Percentiles rank a stretch among this genome's conserved stretches.
phyloP scores from a whole-genome alignment of 225 moss, liverwort and hornwort species.

The Lunularia cruciata region DNA sequence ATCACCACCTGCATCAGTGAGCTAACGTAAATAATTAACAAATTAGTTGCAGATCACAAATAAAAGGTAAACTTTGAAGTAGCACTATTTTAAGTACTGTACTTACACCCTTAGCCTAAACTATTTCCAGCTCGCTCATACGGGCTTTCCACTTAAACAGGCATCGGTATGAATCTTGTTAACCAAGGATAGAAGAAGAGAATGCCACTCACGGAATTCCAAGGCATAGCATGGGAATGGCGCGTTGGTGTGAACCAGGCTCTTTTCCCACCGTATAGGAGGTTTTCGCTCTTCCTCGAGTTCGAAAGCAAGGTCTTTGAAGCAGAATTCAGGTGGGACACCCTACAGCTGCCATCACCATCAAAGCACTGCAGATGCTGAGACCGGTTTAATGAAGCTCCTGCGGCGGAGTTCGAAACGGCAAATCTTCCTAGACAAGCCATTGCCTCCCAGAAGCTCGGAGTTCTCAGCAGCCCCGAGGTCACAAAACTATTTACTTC shows the following conservation, averaged over 20 bases:
- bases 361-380: background rate
- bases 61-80: background rate
- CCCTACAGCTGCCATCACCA: slow-evolving; percentile 5
- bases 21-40: slow-evolving; percentile 15
- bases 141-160: no score
- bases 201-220: slow-evolving; percentile 13
- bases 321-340: background rate
- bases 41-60: background rate
- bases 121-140: no score
- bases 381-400: background rate
- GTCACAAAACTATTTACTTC: no score
- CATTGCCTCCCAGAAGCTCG: slow-evolving; percentile 8
- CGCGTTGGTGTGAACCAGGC: background rate
- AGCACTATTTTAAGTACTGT: no score
- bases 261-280: background rate
- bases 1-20: background rate
- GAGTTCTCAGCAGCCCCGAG: no score
- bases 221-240: slow-evolving; percentile 10
- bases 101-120: no score
- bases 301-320: background rate
- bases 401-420: background rate
- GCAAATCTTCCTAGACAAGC: background rate
- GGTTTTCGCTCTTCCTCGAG: background rate
- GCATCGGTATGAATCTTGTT: no score
- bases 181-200: background rate